Percentiles rank a stretch among this genome's conserved stretches.
These are phyloP conservation scores for Neofusicoccum laricinum DNA, from an alignment of 2,329 filamentous ascomycete species.

Conservation along the genomic window DNA sequence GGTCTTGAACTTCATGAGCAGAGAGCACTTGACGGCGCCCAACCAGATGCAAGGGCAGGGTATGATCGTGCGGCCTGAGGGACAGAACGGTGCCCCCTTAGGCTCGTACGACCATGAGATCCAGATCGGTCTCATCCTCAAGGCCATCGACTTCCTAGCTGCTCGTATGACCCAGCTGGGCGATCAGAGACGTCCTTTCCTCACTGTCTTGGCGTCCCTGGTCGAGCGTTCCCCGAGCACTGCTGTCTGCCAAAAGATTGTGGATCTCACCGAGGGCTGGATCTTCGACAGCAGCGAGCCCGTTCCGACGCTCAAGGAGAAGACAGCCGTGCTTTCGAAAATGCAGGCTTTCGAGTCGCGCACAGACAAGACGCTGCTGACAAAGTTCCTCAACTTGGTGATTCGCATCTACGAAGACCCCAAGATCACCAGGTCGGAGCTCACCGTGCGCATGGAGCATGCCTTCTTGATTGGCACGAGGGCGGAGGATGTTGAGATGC, in stretches of 20 bases:
- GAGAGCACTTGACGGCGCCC: slow-evolving; percentile 78
- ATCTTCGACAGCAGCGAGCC: slow-evolving; percentile 93
- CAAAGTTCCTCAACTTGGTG: slow-evolving; percentile 91
- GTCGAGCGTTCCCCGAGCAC: slow-evolving; percentile 93
- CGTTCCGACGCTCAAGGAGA: slow-evolving; percentile 96
- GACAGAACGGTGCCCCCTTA: slow-evolving; percentile 56
- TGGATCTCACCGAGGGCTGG: slow-evolving; percentile 93
- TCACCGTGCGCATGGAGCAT: slow-evolving; percentile 96
- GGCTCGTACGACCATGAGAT: slow-evolving; percentile 78
- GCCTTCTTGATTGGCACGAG: slow-evolving; percentile 94
- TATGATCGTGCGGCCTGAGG: slow-evolving; percentile 50
- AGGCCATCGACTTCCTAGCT: slow-evolving; percentile 90
- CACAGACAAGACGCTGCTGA: slow-evolving; percentile 77
- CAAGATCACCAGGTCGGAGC: slow-evolving; percentile 89
- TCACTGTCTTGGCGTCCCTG: slow-evolving; percentile 89
- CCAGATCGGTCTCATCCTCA: slow-evolving; percentile 88
- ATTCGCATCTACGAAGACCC: slow-evolving; percentile 98
- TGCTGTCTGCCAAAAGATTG: slow-evolving; percentile 83
- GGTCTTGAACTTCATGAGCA: slow-evolving; percentile 78
- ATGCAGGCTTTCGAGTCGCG: slow-evolving; percentile 95
- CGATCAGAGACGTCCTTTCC: slow-evolving; percentile 86
- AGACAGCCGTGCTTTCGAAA: slow-evolving; percentile 97
- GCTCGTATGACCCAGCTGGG: slow-evolving; percentile 89
- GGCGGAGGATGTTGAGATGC: slow-evolving; percentile 92
- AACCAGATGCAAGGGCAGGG: slow-evolving; percentile 42